phyloP scores from a whole-genome alignment of 768 basidiomycete species.

The Mycena metata region DNA sequence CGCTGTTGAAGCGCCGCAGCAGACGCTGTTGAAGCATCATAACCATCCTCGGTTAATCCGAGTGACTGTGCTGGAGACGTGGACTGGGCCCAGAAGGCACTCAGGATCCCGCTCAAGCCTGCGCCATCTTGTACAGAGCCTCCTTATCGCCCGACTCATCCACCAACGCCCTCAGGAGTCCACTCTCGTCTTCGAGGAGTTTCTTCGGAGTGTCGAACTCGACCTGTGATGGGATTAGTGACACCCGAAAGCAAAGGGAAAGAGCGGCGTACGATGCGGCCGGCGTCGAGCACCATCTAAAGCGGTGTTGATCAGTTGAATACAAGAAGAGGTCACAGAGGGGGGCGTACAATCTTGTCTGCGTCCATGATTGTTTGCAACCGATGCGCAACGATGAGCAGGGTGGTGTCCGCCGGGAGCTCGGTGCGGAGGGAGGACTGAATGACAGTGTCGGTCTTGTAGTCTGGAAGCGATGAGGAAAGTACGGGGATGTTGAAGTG shows the following conservation, averaged over 20 bases:
- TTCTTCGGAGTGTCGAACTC: conserved; percentile 17
- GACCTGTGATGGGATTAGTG: neutral
- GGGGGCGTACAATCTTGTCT: conserved; percentile 34
- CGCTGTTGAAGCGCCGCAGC: too few relatives aligned
- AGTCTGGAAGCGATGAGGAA: conserved; percentile 42
- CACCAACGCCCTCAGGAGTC: conserved; percentile 18
- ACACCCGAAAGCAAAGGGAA: neutral
- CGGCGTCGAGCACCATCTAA: conserved; percentile 29
- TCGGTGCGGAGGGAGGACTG: conserved; percentile 50
- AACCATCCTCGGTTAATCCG: too few relatives aligned
- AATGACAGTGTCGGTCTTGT: conserved; percentile 46
- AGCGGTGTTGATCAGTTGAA: neutral
- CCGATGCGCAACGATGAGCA: conserved; percentile 3
- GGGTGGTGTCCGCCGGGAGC: neutral
- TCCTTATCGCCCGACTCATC: conserved; percentile 21
- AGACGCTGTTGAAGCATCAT: too few relatives aligned
- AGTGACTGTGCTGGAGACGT: too few relatives aligned
- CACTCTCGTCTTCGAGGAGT: conserved; percentile 3
- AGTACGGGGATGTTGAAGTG: neutral
- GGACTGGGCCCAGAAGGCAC: too few relatives aligned
- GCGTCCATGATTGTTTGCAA: conserved; percentile 11
- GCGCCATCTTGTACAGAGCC: conserved; percentile 16
- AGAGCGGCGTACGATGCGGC: conserved; percentile 8
- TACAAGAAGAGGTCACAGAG: too few relatives aligned
- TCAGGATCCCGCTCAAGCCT: neutral